Evolutionary conservation across 2,329 filamentous ascomycete species (phyloP).

Genomic region (Cryoendolithus antarcticus): DNA sequence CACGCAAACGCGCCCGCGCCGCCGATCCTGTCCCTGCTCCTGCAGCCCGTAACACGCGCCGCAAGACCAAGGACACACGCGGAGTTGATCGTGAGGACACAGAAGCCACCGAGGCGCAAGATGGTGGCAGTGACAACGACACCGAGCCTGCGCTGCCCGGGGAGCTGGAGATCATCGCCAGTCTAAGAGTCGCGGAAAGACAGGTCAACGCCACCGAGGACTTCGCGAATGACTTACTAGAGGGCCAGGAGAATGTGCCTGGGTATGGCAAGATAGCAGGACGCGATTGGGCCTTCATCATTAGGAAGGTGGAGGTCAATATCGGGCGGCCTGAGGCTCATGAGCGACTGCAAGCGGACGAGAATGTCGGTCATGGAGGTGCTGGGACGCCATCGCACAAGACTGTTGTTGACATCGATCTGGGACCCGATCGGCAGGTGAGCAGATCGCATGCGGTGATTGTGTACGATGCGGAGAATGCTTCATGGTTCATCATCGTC

Average conservation of each 20-base stretch:
- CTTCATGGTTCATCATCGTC: slow-evolving; percentile 70
- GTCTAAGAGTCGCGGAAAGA: slow-evolving; percentile 32
- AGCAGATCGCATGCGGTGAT: slow-evolving; percentile 39
- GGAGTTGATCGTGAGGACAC: slow-evolving; percentile 22
- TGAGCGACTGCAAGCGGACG: slow-evolving; percentile 16
- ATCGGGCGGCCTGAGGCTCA: slow-evolving; percentile 52
- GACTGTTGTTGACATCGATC: slow-evolving; percentile 65
- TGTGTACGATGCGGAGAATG: slow-evolving; percentile 31
- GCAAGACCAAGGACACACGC: slow-evolving; percentile 23
- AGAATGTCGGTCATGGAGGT: slow-evolving; percentile 12
- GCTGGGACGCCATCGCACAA: slow-evolving; percentile 21
- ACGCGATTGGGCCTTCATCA: slow-evolving; percentile 73
- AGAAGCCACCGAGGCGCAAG: slow-evolving; percentile 27
- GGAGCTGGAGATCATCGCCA: slow-evolving; percentile 32
- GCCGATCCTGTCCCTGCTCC: slow-evolving; percentile 14
- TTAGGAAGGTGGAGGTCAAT: slow-evolving; percentile 60
- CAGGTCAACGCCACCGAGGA: slow-evolving; percentile 44
- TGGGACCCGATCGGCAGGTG: slow-evolving; percentile 44
- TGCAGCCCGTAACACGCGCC: slow-evolving; percentile 18
- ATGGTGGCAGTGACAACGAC: slow-evolving; percentile 33
- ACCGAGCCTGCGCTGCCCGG: slow-evolving; percentile 24
- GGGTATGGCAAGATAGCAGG: slow-evolving; percentile 76
- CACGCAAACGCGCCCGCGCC: slow-evolving; percentile 31
- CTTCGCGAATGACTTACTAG: slow-evolving; percentile 42
- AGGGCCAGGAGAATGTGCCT: slow-evolving; percentile 32